Conservation (phyloP, 257 asterid species). For the Knoxia roxburghii region DNA sequence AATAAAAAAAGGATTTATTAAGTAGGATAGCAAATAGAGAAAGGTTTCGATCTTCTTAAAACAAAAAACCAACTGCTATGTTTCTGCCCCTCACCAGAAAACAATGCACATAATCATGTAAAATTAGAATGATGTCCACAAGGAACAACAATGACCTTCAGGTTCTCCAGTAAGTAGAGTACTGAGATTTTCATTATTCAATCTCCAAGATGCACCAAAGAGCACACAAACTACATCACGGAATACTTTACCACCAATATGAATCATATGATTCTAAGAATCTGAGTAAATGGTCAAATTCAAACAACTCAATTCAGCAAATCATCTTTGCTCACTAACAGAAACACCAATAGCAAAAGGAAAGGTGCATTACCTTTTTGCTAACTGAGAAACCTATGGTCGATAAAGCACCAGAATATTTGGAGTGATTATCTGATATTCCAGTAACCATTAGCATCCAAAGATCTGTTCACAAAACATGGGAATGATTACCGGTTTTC, state of each 20-base stretch:
- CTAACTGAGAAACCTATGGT: not conserved
- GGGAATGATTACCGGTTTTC: too few species aligned
- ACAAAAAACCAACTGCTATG: not conserved
- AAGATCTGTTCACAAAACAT: not conserved
- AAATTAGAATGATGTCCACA: not conserved
- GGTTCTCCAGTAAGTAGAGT: not conserved
- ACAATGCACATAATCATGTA: not conserved
- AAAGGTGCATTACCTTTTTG: not conserved
- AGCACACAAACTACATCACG: not conserved
- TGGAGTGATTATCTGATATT: not conserved
- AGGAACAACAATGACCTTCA: not conserved
- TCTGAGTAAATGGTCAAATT: not conserved
- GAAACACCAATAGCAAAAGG: not conserved
- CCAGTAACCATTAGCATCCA: not conserved
- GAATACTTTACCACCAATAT: not conserved
- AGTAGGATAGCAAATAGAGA: not conserved
- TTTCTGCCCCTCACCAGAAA: not conserved
- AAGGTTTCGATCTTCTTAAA: not conserved
- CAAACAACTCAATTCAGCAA: not conserved
- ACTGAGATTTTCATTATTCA: not conserved
- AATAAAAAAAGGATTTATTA: not conserved
- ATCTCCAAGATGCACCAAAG: not conserved
- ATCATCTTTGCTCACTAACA: not conserved
- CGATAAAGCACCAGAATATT: not conserved
- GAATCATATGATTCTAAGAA: too few species aligned